Base-by-base conservation (phyloP, 768 basidiomycete genomes). In the Scleroderma bovista region DNA sequence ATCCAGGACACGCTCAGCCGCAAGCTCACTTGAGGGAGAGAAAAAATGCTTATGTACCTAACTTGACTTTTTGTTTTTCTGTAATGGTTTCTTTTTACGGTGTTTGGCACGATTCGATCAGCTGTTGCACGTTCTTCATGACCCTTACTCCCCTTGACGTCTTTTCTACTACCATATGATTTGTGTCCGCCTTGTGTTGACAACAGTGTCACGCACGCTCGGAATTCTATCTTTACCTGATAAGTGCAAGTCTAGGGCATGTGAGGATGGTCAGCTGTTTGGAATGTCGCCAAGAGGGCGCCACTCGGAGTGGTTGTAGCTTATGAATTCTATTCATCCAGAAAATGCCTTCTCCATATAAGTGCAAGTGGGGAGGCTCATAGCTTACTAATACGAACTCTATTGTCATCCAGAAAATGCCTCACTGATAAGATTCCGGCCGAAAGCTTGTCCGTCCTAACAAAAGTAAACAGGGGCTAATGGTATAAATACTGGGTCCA, bases 1-100 rank as follows among this genome's bases (percentile, higher is more conserved):
- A 80, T 90, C 48, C 86, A 88, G 66, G 87, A 89, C 17, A 78
- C 75, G 56, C 75, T 92, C 56, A 64, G 46, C 51, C 74, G 77
- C 59, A 78, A 79, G 51, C 57, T 65, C 46, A 49, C 57, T 33
- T 63, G 50, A 57, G 50, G 33, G 6, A 3, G 11, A 3, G 42
- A 48, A 9, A 31, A 29, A 31, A 33, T 15, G 29, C 22, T 40
- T 24, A 36, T 45, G 49, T 48, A 26, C 24, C 38, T 63, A 62
- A 64, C 31, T 36, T 36, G 34, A n/a, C 12, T 12, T 36, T 36
- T 3, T 33, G 32, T 15, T 36, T 41, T 26, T 11, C 19, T 40
- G 48, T 22, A 46, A 8, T 7, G 15, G 8, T 33, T n/a, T 36
- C n/a, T 36, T 36, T 5, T 36, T 15, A 36, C 34, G 34, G 13